Base-by-base conservation (phyloP, 2,329 filamentous ascomycete genomes). In the Chaetomiaceae sp. region DNA sequence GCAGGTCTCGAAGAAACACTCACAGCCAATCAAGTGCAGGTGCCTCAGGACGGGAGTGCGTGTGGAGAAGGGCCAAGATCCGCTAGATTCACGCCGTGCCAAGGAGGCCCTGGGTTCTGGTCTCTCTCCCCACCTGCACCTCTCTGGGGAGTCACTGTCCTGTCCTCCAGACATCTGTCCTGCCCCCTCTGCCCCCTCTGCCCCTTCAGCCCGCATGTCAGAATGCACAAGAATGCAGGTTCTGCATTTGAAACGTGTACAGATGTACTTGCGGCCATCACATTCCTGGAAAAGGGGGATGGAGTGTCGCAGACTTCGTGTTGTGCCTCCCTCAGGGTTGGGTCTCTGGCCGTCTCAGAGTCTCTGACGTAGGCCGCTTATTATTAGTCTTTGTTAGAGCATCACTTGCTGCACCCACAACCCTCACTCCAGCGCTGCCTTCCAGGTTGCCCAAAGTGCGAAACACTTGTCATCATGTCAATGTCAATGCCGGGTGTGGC, bases 51-150 rank as follows among this genome's bases (percentile, higher is more conserved):
- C 17, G 21, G 43, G 50, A 14, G 47, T 37, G 38, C 39, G 50
- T 44, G 48, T 40, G 27, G 44, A 38, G 16, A 54, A 49, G 46
- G n/a, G n/a, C n/a, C 51, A 41, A 43, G 44, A 48, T 51, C 33
- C 20, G 43, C 25, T 57, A 54, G 40, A 33, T 20, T 42, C 47
- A 56, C 55, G 55, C 51, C 53, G 58, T n/a, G n/a, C n/a, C n/a
- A n/a, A n/a, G n/a, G n/a, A n/a, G n/a, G n/a, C n/a, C n/a, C n/a
- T n/a, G n/a, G n/a, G n/a, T n/a, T n/a, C n/a, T n/a, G n/a, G n/a
- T n/a, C n/a, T n/a, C n/a, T 27, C 25, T 27, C 25, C 25, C 25
- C 25, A n/a, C n/a, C n/a, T n/a, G n/a, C 25, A 27, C 25, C 25
- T 27, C 25, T 6, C 25, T 27, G n/a, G n/a, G n/a, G n/a, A n/a